phyloP scores from a whole-genome alignment of 2,329 filamentous ascomycete genomes.

The Talaromyces sp. region DNA sequence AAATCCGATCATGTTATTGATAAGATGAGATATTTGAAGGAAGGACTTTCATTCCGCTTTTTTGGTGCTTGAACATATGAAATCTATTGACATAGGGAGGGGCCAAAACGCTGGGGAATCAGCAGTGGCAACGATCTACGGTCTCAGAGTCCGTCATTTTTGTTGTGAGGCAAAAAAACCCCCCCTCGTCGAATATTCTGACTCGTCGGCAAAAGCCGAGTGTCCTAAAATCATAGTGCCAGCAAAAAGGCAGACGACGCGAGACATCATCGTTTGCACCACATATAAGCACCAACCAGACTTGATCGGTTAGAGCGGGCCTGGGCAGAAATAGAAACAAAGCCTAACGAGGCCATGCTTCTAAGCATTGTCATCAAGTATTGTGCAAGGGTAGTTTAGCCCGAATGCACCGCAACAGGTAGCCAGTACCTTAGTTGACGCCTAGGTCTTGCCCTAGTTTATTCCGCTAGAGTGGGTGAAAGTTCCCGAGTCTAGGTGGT shows the following conservation, averaged over 20 bases:
- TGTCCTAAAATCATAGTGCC: background rate
- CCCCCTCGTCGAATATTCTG: background rate
- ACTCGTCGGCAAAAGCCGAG: background rate
- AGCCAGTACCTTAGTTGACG: background rate
- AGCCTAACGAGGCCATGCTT: background rate
- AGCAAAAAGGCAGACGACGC: background rate
- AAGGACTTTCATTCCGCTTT: background rate
- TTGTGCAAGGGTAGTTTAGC: background rate
- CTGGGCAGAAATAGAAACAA: background rate
- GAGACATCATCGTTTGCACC: background rate
- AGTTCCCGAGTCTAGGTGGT: background rate
- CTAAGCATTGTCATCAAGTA: background rate
- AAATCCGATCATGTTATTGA: background rate
- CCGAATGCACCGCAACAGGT: background rate
- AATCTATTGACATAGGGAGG: background rate
- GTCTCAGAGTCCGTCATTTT: background rate
- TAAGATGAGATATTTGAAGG: background rate
- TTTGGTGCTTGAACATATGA: background rate
- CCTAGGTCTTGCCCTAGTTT: background rate
- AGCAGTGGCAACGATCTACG: background rate
- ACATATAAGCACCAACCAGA: background rate
- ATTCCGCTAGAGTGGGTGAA: background rate
- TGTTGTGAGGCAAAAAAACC: background rate
- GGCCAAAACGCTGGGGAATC: background rate
- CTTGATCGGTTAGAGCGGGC: background rate